phyloP scores from a whole-genome alignment of 768 basidiomycete species.

The Mrakia hoshinonis region DNA sequence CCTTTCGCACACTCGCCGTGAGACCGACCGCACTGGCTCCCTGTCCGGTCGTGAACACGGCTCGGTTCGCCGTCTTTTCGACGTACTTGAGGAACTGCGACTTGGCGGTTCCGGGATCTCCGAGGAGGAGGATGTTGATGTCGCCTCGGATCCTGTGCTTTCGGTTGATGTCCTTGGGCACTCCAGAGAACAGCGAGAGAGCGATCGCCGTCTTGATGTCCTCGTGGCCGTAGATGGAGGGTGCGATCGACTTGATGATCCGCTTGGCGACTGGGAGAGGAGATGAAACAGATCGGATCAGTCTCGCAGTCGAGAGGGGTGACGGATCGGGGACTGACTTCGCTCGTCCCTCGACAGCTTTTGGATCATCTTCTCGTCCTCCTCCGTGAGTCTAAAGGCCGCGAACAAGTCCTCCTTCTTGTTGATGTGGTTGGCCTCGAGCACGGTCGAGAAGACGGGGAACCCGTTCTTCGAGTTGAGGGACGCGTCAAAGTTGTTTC shows the following conservation, averaged over 20 bases:
- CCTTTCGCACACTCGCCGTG: constrained; percentile 97
- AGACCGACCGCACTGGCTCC: constrained; percentile 97
- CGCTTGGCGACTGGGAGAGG: constrained; percentile 60
- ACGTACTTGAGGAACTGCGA: constrained; percentile 98
- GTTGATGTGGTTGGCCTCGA: constrained; percentile 97
- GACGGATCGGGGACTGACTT: constrained; percentile 37
- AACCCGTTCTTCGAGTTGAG: constrained; percentile 98
- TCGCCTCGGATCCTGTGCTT: constrained; percentile 95
- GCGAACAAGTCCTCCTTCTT: constrained; percentile 99
- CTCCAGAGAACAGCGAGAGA: constrained; percentile 86
- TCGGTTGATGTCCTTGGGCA: constrained; percentile 89
- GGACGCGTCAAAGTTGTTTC: constrained; percentile 97
- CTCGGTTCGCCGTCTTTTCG: constrained; percentile 95
- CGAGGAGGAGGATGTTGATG: constrained; percentile 90
- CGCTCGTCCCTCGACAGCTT: constrained; percentile 79
- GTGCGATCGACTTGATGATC: constrained; percentile 96
- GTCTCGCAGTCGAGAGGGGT: neutral
- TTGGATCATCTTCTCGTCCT: constrained; percentile 89
- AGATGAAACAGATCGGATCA: constrained; percentile 1
- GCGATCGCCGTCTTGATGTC: constrained; percentile 98
- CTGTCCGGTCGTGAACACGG: constrained; percentile 96
- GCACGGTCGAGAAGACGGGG: constrained; percentile 95
- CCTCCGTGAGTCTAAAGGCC: constrained; percentile 93
- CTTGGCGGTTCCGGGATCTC: constrained; percentile 97
- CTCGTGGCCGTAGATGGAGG: constrained; percentile 98